Evolutionary conservation across 108 stramenopile species (phyloP), one percentile per base, ranked within the genome.

Genomic region (Phaeodactylum tricornutum): DNA sequence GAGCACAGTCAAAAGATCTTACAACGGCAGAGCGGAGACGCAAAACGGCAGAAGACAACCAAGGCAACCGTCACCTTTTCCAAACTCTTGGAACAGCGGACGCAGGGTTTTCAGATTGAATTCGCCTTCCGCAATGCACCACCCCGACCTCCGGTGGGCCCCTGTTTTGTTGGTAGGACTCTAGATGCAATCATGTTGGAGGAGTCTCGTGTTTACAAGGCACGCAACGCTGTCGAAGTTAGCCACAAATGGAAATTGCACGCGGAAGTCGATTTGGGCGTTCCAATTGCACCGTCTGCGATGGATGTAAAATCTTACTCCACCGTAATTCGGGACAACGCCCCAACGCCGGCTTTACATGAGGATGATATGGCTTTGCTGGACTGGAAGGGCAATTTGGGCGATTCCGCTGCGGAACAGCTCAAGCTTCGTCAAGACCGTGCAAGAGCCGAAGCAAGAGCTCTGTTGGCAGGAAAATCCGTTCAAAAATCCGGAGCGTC

Each of bases 71-170:
- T 8, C 37, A 2, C 29, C 30, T 91, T 91, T 50, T 74, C 79
- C 47, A 58, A 73, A 1, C 64, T 91, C 25, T 92, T 92, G 58
- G 45, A 50, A 30, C 73, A 84, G 31, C 50, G 89, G 15, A 75
- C 89, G 20, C 68, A 82, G 38, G 89, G 89, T 7, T 92, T 92
- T 69, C 72, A 76, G 38, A 77, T 92, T 39, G 80, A 81, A 7
- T 71, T 92, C 34, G 50, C 50, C 3, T 92, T 92, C 63, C 67
- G 89, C 1, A 92, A 92, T 57, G 89, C 89, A 6, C 84, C 89
- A 4, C 89, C 89, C 17, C 74, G 89, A 32, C 89, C 89, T 5
- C 89, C 89, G 17, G 89, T 92, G 12, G 89, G 89, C 12, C 89
- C 89, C 1, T 71, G 69, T 59, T 92, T 92, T 64, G 82, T 92